These are phyloP conservation scores for Sclerotinia borealis DNA, from an alignment of 2,329 filamentous ascomycete species.

Conservation along the genomic window DNA sequence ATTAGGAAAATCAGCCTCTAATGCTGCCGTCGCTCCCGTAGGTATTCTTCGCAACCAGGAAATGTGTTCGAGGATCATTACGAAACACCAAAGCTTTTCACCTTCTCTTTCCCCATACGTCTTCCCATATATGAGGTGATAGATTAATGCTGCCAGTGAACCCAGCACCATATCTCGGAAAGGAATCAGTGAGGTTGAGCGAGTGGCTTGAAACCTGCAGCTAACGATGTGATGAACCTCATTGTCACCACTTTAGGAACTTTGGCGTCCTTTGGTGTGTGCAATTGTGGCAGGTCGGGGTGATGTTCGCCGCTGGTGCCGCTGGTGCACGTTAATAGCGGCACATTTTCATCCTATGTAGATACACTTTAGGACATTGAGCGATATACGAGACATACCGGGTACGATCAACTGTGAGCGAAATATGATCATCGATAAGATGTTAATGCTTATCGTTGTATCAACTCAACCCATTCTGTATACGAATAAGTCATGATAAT, in stretches of 20 bases:
- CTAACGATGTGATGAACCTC: slow-evolving; percentile 3
- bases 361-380: neutral
- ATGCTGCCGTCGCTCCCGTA: neutral
- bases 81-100: neutral
- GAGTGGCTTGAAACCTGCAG: neutral
- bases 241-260: neutral
- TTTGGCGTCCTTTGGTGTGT: neutral
- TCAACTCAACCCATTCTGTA: neutral
- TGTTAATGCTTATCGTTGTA: neutral
- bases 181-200: neutral
- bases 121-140: neutral
- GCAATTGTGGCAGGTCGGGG: neutral
- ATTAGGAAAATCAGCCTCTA: neutral
- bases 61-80: neutral
- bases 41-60: neutral
- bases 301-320: slow-evolving; percentile 2
- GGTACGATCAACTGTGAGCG: neutral
- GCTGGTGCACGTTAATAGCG: neutral
- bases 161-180: neutral
- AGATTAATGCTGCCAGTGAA: neutral
- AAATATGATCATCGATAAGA: neutral
- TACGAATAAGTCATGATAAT: neutral
- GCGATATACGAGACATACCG: neutral
- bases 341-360: slow-evolving; percentile 1
- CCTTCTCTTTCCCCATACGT: neutral